Conservation (phyloP, 2,329 filamentous ascomycete species). For the Aureobasidium mangrovei region DNA sequence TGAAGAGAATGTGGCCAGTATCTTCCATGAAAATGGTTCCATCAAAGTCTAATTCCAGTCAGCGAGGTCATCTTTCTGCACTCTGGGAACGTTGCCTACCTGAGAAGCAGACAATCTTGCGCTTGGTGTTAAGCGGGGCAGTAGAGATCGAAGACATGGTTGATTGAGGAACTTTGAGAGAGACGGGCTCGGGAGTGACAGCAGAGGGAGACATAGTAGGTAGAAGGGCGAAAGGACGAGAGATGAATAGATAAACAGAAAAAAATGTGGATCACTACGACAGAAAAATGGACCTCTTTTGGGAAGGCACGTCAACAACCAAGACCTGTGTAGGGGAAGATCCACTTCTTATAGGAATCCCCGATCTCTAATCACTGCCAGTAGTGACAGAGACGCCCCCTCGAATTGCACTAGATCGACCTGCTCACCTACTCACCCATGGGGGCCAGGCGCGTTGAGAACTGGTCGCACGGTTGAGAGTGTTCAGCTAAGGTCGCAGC, state of each 20-base stretch:
- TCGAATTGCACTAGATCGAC: neutral
- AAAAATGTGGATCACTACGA: constrained; percentile 1
- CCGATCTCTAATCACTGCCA: neutral
- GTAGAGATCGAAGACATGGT: constrained; percentile 18
- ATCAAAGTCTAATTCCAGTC: constrained; percentile 49
- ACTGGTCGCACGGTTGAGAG: constrained; percentile 7
- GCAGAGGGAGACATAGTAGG: constrained; percentile 26
- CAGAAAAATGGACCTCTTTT: constrained; percentile 1
- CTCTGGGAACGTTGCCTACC: constrained; percentile 31
- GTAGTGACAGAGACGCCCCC: neutral
- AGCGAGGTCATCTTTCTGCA: neutral
- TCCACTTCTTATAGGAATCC: constrained; percentile 9
- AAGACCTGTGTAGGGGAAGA: neutral
- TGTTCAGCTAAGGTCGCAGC: neutral
- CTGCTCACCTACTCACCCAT: neutral
- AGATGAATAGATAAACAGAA: neutral
- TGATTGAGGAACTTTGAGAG: constrained; percentile 18
- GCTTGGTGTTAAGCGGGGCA: constrained; percentile 34
- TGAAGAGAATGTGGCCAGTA: constrained; percentile 60
- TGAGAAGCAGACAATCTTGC: constrained; percentile 52
- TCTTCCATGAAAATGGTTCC: constrained; percentile 59
- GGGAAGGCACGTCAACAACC: constrained; percentile 2
- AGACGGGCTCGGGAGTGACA: constrained; percentile 22
- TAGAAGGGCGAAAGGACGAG: neutral
- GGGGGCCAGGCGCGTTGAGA: constrained; percentile 2